A percentile compares a stretch with the other conserved stretches of the same genome.
phyloP scores from a whole-genome alignment of 768 basidiomycete genomes.

The Leucosporidium creatinivorum region DNA sequence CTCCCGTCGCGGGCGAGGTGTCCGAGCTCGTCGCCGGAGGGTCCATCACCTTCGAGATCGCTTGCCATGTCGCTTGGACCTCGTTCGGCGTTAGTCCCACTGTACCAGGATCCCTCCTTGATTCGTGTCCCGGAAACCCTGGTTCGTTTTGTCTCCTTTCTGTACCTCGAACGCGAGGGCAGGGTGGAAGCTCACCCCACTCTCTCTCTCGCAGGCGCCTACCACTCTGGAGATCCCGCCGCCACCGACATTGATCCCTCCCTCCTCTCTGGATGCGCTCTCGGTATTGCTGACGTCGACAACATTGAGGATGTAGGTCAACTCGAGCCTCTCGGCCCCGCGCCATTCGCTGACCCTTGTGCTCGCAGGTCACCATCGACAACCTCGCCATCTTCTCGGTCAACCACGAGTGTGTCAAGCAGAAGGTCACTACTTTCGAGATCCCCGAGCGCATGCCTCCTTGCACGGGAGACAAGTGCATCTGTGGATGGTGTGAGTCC shows the following conservation, averaged over 20 bases:
- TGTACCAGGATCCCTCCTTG: not conserved
- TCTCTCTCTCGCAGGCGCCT: not conserved
- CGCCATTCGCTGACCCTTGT: too few species aligned
- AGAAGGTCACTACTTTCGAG: constrained; percentile 34
- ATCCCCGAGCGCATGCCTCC: constrained; percentile 37
- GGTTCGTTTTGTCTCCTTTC: too few species aligned
- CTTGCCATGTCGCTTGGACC: not conserved
- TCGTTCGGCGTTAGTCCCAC: not conserved
- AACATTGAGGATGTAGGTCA: constrained; percentile 15
- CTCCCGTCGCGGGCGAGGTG: not conserved
- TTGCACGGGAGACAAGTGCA: constrained; percentile 39
- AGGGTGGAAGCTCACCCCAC: not conserved
- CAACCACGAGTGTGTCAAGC: constrained; percentile 37
- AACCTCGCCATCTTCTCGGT: constrained; percentile 38
- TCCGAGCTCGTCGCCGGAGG: not conserved
- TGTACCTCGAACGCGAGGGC: too few species aligned
- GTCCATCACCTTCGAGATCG: not conserved
- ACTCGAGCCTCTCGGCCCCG: too few species aligned
- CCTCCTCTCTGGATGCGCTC: constrained; percentile 27
- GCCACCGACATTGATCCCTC: not conserved
- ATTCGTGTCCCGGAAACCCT: not conserved
- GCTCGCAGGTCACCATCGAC: constrained; percentile 30
- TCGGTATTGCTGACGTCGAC: constrained; percentile 27
- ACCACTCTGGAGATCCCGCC: constrained; percentile 4
- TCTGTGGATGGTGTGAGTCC: constrained; percentile 21